Evolutionary conservation across 1,284 basidiomycete genomes (phyloP), one percentile per base, ranked within the genome.

Genomic region (Cystobasidium sp.): DNA sequence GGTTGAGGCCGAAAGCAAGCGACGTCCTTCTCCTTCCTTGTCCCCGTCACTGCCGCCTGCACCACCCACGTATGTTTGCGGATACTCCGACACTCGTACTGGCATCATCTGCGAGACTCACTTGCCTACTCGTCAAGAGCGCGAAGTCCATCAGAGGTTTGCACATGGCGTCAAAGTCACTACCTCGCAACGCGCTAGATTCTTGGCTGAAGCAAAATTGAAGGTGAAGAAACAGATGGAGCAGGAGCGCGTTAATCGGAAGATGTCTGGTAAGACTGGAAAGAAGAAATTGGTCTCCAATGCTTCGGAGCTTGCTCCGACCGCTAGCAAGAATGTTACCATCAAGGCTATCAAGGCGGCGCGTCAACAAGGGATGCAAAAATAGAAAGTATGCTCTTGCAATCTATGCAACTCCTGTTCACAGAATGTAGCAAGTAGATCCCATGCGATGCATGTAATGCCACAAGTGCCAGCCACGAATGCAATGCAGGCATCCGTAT

Each of bases 91-190:
- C 61, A 43, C 14, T 20, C 43, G 59, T 6, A 71, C 44, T 9
- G 47, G 39, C n/a, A 44, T 31, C 3, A 71, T 71, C 31, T 71
- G 69, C 61, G 69, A 71, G 24, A 61, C 46, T 46, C 58, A 59
- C 16, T 51, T 71, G 9, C 7, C 6, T 5, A 39, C 24, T 20
- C 18, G 41, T 14, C 59, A 62, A 16, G 69, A 63, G 22, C 69
- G 58, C 24, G 46, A 49, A 37, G 47, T 18, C 7, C 69, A 71
- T 55, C 47, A 16, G 5, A 39, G 69, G 12, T 71, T 62, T 44
- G 69, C n/a, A 55, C 69, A 71, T 39, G 58, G 69, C 31, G 51
- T 66, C 8, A 20, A 14, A 52, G 41, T 53, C 41, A 14, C 31
- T 14, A 53, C 5, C 46, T 46, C 22, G 31, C 39, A 18, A 24